Evolutionary conservation across 164 flowering plant species (phyloP), one percentile per base, ranked within the genome.

Genomic region (Taxillus chinensis): DNA sequence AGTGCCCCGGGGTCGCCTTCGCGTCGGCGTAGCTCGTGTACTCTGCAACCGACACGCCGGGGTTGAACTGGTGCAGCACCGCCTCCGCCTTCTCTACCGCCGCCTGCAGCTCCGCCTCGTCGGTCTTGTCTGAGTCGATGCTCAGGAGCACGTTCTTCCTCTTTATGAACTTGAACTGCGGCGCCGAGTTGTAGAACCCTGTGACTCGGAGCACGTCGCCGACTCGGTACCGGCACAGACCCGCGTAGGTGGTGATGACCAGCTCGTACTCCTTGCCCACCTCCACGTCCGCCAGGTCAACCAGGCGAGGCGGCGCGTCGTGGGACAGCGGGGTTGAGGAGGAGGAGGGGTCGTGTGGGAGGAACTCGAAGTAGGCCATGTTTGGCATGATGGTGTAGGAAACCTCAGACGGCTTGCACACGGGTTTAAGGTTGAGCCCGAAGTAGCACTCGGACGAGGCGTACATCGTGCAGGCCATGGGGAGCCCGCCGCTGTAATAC

Each of bases 381-480:
- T 75, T 85, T 5, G 95, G 95, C 89, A 87, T 82, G 70, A 85
- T 82, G 49, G 91, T 83, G 73, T 87, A 87, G 5, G 86, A 70
- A 5, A 84, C 89, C 43, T 87, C 85, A 0, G 83, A 77, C 1
- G 95, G 95, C 45, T 77, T 64, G 53, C 64, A 67, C 82, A 85
- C 76, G 8, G 95, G 95, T 7, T 67, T 78, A 5, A 87, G 78
- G 63, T 87, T 87, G 5, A 86, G 79, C 5, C 90, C 92, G 42
- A 85, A 82, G 65, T 81, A 88, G 59, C 95, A 84, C 73, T 88
- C 95, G 0, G 91, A 88, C 0, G 95, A 88, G 0, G 92, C 95
- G 43, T 88, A 88, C 95, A 88, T 88, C 45, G 95, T 86, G 71
- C 92, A 80, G 2, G 82, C 72, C 63, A 70, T 52, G 0, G 95